Base-by-base conservation (phyloP, 306 rosid genomes). In the Citrullus mucosospermus region DNA sequence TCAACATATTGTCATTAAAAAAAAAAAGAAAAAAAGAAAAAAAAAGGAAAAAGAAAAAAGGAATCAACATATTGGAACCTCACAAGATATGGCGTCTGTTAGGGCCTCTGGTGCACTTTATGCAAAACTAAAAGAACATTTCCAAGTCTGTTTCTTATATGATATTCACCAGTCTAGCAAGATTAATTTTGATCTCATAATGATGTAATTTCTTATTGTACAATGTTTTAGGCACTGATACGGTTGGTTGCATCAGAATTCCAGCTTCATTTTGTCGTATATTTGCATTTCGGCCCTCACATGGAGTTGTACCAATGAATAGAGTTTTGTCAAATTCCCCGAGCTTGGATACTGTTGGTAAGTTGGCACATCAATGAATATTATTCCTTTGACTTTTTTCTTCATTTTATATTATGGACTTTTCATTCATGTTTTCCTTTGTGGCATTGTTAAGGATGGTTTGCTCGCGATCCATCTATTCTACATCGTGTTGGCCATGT, bases 291-390 rank as follows among this genome's bases (percentile, higher is more conserved):
- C 91, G 97, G 50, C 90, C 97, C 15, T 91, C 97, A 65, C 93
- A 91, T 58, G 97, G 97, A 81, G 87, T 88, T 81, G 80, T 87
- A 61, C 85, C 96, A 13, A 63, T 88, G 81, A 80, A 87, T 46
- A 92, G 94, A 78, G 91, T 91, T 83, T 82, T 89, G 77, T 88
- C 96, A 32, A 89, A 91, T 81, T 85, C 97, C 20, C 96, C 87
- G 72, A 91, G 94, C 86, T 82, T 93, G 79, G 97, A 93, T 50
- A 77, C 94, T 76, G 85, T 93, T 85, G 97, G 97, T 93, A 89
- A 69, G 94, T 71, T 36, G 68, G 71, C 75, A 71, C 78, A 56
- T 76, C 46, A 53, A 12, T 39, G 61, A 34, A 22, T 18, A 39
- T 76, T 5, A n/a, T 57, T 78, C 22, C 44, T 61, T 70, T 32